These are phyloP conservation scores for Heterobasidion parviporum DNA, from an alignment of 1,284 basidiomycete species.

Conservation along the genomic window DNA sequence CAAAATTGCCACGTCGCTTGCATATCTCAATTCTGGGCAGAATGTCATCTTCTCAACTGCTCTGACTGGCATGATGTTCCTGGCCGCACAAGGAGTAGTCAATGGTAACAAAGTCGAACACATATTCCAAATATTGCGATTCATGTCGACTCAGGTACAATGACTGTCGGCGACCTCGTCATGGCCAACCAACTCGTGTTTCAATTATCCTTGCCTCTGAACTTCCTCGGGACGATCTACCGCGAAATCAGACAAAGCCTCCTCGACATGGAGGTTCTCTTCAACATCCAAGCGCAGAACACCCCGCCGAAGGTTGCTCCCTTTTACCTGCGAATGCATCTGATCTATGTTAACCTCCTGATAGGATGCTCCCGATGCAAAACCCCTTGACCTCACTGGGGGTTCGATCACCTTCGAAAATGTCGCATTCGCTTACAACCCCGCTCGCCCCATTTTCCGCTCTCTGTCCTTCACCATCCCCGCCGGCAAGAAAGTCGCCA, in stretches of 20 bases:
- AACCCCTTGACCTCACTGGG: conserved; percentile 64
- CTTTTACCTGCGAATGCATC: conserved; percentile 9
- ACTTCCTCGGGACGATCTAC: conserved; percentile 96
- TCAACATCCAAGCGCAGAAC: conserved; percentile 85
- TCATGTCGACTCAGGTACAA: conserved; percentile 56
- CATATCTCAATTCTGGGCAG: conserved; percentile 93
- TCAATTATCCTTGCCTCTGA: conserved; percentile 91
- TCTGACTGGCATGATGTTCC: conserved; percentile 91
- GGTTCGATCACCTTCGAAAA: conserved; percentile 92
- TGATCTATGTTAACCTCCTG: neutral
- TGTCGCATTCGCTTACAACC: conserved; percentile 88
- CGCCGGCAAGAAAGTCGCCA: conserved; percentile 91
- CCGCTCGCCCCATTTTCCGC: conserved; percentile 84
- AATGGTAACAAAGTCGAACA: conserved; percentile 48
- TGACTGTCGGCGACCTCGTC: conserved; percentile 97
- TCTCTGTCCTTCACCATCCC: conserved; percentile 89
- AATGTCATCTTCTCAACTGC: conserved; percentile 94
- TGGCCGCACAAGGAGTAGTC: conserved; percentile 91
- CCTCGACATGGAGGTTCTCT: conserved; percentile 94
- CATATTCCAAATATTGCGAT: neutral
- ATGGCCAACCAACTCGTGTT: conserved; percentile 99
- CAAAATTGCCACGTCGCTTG: conserved; percentile 92
- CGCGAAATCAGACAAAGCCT: conserved; percentile 93
- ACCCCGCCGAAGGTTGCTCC: conserved; percentile 52
- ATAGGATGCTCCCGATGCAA: conserved; percentile 63